phyloP scores from a whole-genome alignment of 192 early-diverging fungal genomes.

The Dissophora globulifera region DNA sequence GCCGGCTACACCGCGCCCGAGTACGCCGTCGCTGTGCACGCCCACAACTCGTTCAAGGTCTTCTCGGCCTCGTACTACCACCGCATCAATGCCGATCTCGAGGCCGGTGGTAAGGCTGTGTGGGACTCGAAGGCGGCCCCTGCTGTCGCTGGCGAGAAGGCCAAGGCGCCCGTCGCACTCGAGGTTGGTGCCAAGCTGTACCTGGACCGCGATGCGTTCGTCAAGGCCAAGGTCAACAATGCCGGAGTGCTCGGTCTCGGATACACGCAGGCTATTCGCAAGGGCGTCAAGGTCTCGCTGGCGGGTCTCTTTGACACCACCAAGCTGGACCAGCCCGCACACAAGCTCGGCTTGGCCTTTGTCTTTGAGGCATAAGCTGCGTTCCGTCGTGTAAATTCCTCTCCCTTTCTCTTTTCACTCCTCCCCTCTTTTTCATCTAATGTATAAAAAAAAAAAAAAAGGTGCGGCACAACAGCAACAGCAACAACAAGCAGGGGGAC shows the following conservation, averaged over 20 bases:
- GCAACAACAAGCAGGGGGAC: too few relatives aligned
- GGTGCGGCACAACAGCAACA: not conserved
- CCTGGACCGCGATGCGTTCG: conserved; percentile 87
- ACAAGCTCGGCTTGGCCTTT: conserved; percentile 93
- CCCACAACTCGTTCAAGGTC: conserved; percentile 88
- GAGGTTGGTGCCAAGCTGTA: conserved; percentile 96
- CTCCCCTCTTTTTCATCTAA: not conserved
- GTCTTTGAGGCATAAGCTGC: conserved; percentile 86
- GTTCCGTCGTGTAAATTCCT: not conserved
- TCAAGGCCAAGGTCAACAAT: conserved; percentile 91
- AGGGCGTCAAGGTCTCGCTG: conserved; percentile 93
- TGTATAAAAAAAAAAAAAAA: conserved; percentile 48
- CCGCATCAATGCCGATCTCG: conserved; percentile 88
- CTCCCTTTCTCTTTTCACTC: not conserved
- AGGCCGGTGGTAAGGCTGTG: conserved; percentile 94
- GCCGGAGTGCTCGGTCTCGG: conserved; percentile 90
- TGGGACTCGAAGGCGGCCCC: conserved; percentile 82
- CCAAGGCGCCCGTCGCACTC: conserved; percentile 77
- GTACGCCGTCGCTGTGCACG: conserved; percentile 90
- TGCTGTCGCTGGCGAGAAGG: conserved; percentile 50
- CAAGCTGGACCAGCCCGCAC: conserved; percentile 91
- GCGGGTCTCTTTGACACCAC: conserved; percentile 96
- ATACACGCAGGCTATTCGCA: conserved; percentile 92
- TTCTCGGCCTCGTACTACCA: conserved; percentile 98
- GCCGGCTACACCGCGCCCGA: conserved; percentile 88